Evolutionary conservation across 805 yeast genomes (phyloP), one percentile per base, ranked within the genome.

Genomic region (Candida xyloterini): DNA sequence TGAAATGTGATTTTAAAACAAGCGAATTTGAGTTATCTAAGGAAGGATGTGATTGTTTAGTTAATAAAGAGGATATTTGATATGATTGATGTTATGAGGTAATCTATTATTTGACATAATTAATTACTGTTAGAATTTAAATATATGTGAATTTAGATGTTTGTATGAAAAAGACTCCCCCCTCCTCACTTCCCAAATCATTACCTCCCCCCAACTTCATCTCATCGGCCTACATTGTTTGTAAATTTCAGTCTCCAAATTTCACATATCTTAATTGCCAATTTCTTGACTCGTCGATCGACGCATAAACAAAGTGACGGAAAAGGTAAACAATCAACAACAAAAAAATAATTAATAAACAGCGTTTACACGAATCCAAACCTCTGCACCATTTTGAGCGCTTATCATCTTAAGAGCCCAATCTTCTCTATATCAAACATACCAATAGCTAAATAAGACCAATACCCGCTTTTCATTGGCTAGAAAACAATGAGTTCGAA

Each of bases 401-500:
- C 31, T 21, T 18, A 37, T 35, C 35, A 21, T 18, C 25, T 27
- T 30, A 11, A 10, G 13, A 14, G 22, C 32, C 9, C 40, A 30
- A 18, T 30, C 35, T 26, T 26, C 35, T 26, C 26, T 37, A 32
- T 31, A 27, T 32, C 15, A 13, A 21, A 13, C 34, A 22, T 14
- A 30, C 16, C 37, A 15, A 27, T 40, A 34, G 40, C 41, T 30
- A 39, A 34, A 25, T 27, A 27, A 32, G 40, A 34, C 40, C 30
- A 27, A 32, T 25, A 38, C 33, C 42, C 40, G 47, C 50, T 43
- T 43, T 40, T 24, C 15, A 47, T 47, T 47, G 41, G 51, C 51
- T 47, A 47, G 48, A 41, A 43, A 15, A 38, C 41, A 28, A 40
- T 42, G 35, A 55, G 53, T 47, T 23, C 48, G 15, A 43, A 44